Conservation (phyloP, 2,329 filamentous ascomycete genomes). For the Chrysoporthe austroafricana region DNA sequence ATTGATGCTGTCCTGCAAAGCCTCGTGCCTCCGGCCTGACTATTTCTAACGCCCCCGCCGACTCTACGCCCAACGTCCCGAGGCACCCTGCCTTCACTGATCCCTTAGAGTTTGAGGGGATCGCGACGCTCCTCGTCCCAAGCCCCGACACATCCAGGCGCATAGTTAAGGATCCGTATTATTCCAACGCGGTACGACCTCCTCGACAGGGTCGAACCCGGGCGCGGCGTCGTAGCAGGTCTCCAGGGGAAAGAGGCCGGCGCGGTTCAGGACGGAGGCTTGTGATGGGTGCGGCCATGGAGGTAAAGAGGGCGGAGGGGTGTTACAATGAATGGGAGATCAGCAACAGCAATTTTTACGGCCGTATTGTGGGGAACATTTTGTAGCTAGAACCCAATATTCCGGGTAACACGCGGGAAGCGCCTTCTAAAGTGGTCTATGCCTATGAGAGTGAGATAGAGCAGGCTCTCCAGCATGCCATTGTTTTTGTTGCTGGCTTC, state of each 20-base stretch:
- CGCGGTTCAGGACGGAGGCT: neutral
- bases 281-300: neutral
- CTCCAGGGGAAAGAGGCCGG: neutral
- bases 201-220: neutral
- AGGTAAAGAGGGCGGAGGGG: neutral
- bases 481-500: neutral
- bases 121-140: constrained; percentile 2
- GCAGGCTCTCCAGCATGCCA: neutral
- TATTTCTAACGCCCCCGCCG: neutral
- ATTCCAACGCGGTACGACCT: constrained; percentile 5
- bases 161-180: constrained; percentile 8
- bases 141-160: neutral
- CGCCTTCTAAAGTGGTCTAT: neutral
- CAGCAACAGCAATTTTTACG: neutral
- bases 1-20: neutral
- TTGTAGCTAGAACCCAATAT: neutral
- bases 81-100: neutral
- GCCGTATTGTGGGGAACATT: neutral
- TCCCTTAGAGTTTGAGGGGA: constrained; percentile 7
- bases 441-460: neutral
- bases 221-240: neutral
- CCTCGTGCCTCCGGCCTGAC: neutral
- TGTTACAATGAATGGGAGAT: neutral
- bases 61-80: neutral
- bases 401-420: neutral